Percentiles rank a stretch among this genome's conserved stretches.
These are phyloP conservation scores for Rhizomucor pusillus DNA, from an alignment of 371 early-diverging fungal genomes.

Conservation along the genomic window DNA sequence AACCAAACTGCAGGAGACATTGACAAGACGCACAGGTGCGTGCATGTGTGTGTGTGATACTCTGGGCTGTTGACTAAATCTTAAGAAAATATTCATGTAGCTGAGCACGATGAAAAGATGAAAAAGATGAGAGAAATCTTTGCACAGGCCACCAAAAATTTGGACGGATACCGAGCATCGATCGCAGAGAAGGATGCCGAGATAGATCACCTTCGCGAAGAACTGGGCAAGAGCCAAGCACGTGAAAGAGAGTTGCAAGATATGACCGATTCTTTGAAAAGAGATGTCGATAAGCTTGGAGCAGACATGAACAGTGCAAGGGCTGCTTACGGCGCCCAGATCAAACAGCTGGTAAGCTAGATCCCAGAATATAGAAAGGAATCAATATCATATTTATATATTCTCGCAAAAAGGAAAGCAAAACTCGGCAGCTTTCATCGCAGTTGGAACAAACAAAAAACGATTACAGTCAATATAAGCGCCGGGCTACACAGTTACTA, in stretches of 20 bases:
- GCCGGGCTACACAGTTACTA: slow-evolving; percentile 53
- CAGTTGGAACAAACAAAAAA: slow-evolving; percentile 44
- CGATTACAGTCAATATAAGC: slow-evolving; percentile 63
- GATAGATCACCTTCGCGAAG: slow-evolving; percentile 35
- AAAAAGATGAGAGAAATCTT: slow-evolving; percentile 57
- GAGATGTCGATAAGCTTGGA: slow-evolving; percentile 40
- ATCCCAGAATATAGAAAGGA: background rate
- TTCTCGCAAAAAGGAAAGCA: slow-evolving; percentile 38
- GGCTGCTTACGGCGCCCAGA: slow-evolving; percentile 40
- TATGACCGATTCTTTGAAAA: slow-evolving; percentile 17
- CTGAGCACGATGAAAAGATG: slow-evolving; percentile 43
- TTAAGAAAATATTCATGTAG: slow-evolving; percentile 10
- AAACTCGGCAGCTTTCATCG: slow-evolving; percentile 37
- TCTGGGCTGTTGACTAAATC: background rate
- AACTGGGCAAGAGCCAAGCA: slow-evolving; percentile 37
- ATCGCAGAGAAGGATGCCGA: slow-evolving; percentile 54
- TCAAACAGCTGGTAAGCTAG: slow-evolving; percentile 45
- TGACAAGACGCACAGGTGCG: slow-evolving; percentile 21
- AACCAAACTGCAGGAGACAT: slow-evolving; percentile 26
- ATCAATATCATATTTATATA: background rate
- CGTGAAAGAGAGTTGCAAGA: slow-evolving; percentile 26
- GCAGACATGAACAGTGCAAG: slow-evolving; percentile 43
- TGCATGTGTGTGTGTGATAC: slow-evolving; percentile 18
- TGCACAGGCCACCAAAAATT: slow-evolving; percentile 59
- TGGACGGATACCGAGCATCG: slow-evolving; percentile 58